These are phyloP conservation scores for Saturnispora sekii DNA, from an alignment of 805 yeast genomes.

Conservation along the genomic window DNA sequence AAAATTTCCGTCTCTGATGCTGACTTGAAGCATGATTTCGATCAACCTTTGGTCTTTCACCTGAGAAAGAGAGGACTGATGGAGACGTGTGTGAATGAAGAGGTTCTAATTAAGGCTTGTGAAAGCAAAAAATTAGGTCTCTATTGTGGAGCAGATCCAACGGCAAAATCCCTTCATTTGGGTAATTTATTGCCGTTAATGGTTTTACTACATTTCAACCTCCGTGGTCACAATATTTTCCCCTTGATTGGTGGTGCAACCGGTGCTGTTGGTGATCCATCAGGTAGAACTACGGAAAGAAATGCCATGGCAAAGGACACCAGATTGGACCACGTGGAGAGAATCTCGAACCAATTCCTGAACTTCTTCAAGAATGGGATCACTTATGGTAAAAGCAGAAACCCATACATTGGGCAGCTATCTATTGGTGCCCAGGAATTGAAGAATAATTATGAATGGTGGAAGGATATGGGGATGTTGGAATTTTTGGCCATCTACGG, in stretches of 20 bases:
- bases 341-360: slow-evolving; percentile 53
- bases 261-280: slow-evolving; percentile 93
- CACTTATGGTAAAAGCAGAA: slow-evolving; percentile 48
- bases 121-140: slow-evolving; percentile 38
- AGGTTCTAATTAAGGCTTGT: slow-evolving; percentile 17
- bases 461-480: slow-evolving; percentile 67
- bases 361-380: slow-evolving; percentile 53
- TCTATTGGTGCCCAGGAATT: slow-evolving; percentile 15
- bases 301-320: slow-evolving; percentile 40
- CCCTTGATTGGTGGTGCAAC: slow-evolving; percentile 93
- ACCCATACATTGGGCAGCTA: slow-evolving; percentile 14
- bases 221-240: slow-evolving; percentile 77
- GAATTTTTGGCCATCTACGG: slow-evolving; percentile 75
- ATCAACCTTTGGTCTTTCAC: slow-evolving; percentile 32
- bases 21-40: slow-evolving; percentile 24
- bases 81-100: slow-evolving; percentile 32
- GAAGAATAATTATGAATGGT: slow-evolving; percentile 75
- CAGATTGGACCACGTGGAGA: slow-evolving; percentile 45
- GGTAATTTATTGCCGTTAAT: slow-evolving; percentile 87
- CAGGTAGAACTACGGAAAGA: slow-evolving; percentile 80
- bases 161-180: slow-evolving; percentile 80
- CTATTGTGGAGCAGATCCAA: slow-evolving; percentile 96
- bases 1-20: slow-evolving; percentile 14
- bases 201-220: slow-evolving; percentile 71
- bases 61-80: slow-evolving; percentile 39